These are phyloP conservation scores for Colletotrichum siamense DNA, from an alignment of 2,329 filamentous ascomycete species.

Conservation along the genomic window DNA sequence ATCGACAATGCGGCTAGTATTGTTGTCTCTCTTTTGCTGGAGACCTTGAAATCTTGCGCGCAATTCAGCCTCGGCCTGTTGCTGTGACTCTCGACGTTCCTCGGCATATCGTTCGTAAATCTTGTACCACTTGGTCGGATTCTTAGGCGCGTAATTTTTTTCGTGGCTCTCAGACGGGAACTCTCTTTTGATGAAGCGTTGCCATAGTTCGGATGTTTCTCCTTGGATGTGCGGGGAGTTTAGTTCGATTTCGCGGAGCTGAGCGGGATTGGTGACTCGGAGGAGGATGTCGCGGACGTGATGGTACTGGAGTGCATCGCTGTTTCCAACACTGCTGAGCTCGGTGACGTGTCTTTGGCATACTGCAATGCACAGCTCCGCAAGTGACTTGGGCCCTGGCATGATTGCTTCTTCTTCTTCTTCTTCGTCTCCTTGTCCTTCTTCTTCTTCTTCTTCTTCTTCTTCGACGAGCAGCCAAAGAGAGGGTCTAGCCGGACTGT, in stretches of 20 bases:
- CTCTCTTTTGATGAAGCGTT: constrained; percentile 77
- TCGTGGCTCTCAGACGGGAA: constrained; percentile 69
- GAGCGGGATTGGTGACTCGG: constrained; percentile 73
- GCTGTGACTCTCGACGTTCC: constrained; percentile 61
- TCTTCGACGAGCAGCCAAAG: background rate
- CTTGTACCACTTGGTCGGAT: constrained; percentile 76
- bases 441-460: background rate
- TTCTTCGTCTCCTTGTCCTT: background rate
- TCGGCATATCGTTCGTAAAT: constrained; percentile 75
- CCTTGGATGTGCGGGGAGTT: constrained; percentile 79
- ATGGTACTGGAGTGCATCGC: constrained; percentile 50
- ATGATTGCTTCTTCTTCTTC: background rate
- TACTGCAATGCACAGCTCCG: constrained; percentile 54
- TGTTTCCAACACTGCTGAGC: constrained; percentile 74
- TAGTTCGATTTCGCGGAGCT: constrained; percentile 76
- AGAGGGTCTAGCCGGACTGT: background rate
- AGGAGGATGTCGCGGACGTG: constrained; percentile 69
- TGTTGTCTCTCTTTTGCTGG: constrained; percentile 61
- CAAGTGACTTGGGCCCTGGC: constrained; percentile 48
- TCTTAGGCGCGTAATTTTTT: constrained; percentile 68
- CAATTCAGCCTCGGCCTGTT: constrained; percentile 65
- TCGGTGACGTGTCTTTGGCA: constrained; percentile 59
- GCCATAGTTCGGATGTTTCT: constrained; percentile 77
- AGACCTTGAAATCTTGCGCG: constrained; percentile 62
- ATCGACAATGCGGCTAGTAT: constrained; percentile 63